Evolutionary conservation across 2,329 filamentous ascomycete species (phyloP).

Genomic region (Knufia fluminis): DNA sequence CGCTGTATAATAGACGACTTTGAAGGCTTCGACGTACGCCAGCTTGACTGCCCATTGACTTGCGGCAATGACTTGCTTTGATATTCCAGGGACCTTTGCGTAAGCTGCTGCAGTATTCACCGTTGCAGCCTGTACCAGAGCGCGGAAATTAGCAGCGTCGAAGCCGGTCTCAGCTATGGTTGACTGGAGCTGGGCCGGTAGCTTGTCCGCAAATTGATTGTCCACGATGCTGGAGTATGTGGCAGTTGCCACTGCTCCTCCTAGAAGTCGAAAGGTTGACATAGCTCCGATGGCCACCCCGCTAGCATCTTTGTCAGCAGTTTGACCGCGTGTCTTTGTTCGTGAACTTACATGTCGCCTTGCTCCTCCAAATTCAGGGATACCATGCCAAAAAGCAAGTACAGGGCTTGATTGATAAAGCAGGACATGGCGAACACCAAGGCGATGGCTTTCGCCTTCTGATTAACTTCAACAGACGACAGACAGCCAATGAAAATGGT

Average conservation of each 20-base stretch:
- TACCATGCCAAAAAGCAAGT: slow-evolving; percentile 26
- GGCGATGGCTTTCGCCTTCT: too few relatives aligned
- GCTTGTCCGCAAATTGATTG: slow-evolving; percentile 8
- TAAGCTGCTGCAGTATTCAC: slow-evolving; percentile 26
- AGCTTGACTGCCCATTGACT: slow-evolving; percentile 30
- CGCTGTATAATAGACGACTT: slow-evolving; percentile 31
- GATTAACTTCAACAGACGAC: too few relatives aligned
- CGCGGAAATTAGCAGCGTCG: slow-evolving; percentile 26
- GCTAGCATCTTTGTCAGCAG: too few relatives aligned
- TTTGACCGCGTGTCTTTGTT: too few relatives aligned
- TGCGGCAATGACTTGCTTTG: slow-evolving; percentile 26
- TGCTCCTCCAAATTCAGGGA: slow-evolving; percentile 23
- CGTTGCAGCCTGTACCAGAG: slow-evolving; percentile 29
- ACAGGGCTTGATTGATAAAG: too few relatives aligned
- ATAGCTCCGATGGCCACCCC: slow-evolving; percentile 19
- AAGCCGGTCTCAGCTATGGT: slow-evolving; percentile 32
- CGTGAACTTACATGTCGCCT: too few relatives aligned
- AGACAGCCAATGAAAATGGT: too few relatives aligned
- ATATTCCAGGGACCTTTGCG: slow-evolving; percentile 29
- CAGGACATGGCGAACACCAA: too few relatives aligned
- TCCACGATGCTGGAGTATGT: slow-evolving; percentile 23
- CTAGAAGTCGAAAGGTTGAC: slow-evolving; percentile 21
- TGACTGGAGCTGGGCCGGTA: slow-evolving; percentile 13
- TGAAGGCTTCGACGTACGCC: slow-evolving; percentile 38
- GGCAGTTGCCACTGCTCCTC: slow-evolving; percentile 22